A percentile compares a stretch with the other conserved stretches of the same genome.
These are phyloP conservation scores for Starmerella roubikii DNA, from an alignment of 805 yeast species.

Conservation along the genomic window DNA sequence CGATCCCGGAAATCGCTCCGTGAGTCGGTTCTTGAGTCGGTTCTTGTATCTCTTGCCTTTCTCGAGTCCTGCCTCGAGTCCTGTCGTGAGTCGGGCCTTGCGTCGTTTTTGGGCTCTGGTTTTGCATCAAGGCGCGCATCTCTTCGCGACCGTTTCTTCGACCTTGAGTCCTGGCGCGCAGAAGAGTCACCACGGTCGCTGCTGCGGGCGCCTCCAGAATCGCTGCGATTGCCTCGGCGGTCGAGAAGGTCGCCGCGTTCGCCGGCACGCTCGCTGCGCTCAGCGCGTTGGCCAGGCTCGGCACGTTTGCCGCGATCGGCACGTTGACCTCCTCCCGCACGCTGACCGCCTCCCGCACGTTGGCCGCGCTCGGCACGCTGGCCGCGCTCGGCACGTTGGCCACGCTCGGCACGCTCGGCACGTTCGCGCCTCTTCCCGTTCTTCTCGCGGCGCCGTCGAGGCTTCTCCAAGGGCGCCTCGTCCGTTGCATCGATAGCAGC, in stretches of 20 bases:
- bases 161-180: background rate
- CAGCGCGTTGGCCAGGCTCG: conserved; percentile 1
- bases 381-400: background rate
- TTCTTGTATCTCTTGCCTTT: conserved; percentile 1
- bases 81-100: conserved; percentile 1
- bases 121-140: background rate
- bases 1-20: background rate
- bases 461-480: background rate
- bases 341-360: no score
- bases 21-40: background rate
- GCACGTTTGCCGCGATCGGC: no score
- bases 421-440: background rate
- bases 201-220: background rate
- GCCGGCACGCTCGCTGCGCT: background rate
- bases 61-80: conserved; percentile 2
- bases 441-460: background rate
- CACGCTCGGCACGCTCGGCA: background rate
- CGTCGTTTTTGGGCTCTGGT: background rate
- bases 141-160: background rate
- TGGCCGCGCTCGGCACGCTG: no score
- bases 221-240: background rate
- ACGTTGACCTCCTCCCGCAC: no score
- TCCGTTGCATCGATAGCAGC: background rate
- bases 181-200: background rate
- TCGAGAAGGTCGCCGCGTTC: background rate